phyloP scores from a whole-genome alignment of 495 filamentous ascomycete species.

The Neurospora cerealis region DNA sequence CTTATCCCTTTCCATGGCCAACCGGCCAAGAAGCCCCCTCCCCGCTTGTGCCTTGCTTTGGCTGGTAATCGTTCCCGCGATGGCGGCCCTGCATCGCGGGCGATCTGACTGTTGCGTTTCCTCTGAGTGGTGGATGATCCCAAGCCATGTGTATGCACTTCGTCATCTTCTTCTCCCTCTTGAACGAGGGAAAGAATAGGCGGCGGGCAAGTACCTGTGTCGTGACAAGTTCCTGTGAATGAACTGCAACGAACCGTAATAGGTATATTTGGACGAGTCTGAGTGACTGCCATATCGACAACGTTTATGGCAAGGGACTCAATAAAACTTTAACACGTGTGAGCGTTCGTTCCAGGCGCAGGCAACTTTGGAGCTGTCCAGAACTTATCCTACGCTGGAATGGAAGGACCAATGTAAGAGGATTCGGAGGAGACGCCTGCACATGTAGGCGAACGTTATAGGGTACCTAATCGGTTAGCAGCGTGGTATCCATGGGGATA shows the following conservation, averaged over 20 bases:
- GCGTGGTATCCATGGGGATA: slow-evolving; percentile 7
- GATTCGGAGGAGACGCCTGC: background rate
- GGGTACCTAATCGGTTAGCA: background rate
- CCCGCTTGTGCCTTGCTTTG: background rate
- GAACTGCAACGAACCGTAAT: background rate
- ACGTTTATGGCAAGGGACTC: background rate
- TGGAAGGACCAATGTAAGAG: background rate
- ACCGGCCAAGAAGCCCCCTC: background rate
- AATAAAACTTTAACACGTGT: background rate
- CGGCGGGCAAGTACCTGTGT: background rate
- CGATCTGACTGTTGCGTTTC: background rate
- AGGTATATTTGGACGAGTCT: background rate
- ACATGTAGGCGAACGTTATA: background rate
- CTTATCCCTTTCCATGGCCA: background rate
- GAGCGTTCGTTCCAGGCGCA: background rate
- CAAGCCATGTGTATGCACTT: background rate
- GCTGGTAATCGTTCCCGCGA: slow-evolving; percentile 6
- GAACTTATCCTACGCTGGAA: background rate
- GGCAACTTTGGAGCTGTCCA: background rate
- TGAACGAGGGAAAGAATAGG: background rate
- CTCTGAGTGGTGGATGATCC: background rate
- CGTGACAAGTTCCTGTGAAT: background rate
- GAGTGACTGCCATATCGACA: background rate
- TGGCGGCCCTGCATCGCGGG: slow-evolving; percentile 10
- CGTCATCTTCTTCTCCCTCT: background rate